Evolutionary conservation across 2,329 filamentous ascomycete species (phyloP).

Genomic region (Calonectria ilicicola): DNA sequence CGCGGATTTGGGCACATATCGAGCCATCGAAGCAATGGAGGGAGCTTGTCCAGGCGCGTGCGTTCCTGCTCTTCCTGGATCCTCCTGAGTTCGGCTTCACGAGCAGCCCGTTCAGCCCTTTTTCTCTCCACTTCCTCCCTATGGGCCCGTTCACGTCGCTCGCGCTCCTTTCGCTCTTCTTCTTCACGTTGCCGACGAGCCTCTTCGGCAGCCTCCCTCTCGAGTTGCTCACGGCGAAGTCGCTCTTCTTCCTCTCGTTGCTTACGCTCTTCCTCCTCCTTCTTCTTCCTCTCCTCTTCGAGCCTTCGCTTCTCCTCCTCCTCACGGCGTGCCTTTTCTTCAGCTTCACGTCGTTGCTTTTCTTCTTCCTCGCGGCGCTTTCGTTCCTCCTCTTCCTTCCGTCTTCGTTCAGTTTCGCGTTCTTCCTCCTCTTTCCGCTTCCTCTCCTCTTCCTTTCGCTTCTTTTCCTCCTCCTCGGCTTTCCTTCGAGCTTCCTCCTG

Average conservation of each 20-base stretch:
- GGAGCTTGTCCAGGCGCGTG: conserved; percentile 66
- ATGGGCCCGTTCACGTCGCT: conserved; percentile 58
- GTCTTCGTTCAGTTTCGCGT: conserved; percentile 50
- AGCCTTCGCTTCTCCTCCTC: conserved; percentile 51
- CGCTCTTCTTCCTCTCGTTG: conserved; percentile 61
- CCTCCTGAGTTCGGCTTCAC: conserved; percentile 64
- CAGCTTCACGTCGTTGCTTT: conserved; percentile 50
- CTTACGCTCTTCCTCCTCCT: conserved; percentile 51
- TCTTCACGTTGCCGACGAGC: conserved; percentile 64
- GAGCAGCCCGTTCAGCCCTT: conserved; percentile 54
- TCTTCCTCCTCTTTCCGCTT: conserved; percentile 46
- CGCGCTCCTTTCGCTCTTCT: conserved; percentile 63
- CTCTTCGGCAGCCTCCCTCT: conserved; percentile 61
- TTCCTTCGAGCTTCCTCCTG: conserved; percentile 38
- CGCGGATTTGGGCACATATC: conserved; percentile 65
- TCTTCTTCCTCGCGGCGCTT: conserved; percentile 50
- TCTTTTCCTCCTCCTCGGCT: conserved; percentile 50
- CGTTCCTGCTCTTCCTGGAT: conserved; percentile 67
- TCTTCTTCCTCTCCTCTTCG: conserved; percentile 55
- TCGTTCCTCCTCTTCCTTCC: conserved; percentile 53
- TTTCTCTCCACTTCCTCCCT: conserved; percentile 62
- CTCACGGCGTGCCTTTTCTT: conserved; percentile 51
- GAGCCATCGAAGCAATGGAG: conserved; percentile 72
- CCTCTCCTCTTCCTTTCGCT: conserved; percentile 48
- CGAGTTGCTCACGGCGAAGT: conserved; percentile 56